Percentiles rank a stretch among this genome's conserved stretches.
These are phyloP conservation scores for Candida tallmaniae DNA, from an alignment of 805 yeast species.

Conservation along the genomic window DNA sequence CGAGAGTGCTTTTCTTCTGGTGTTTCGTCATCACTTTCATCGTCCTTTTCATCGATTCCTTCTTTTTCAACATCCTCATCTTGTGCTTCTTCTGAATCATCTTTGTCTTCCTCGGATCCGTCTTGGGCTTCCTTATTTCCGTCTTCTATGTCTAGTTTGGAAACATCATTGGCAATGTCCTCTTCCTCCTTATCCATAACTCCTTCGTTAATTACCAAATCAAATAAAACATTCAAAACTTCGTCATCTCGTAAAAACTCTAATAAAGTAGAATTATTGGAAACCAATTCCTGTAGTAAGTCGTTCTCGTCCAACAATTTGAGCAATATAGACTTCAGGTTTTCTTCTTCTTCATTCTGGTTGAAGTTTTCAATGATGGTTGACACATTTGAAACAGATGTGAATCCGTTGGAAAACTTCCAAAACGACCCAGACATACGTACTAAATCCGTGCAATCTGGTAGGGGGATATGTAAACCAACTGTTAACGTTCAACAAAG, in stretches of 20 bases:
- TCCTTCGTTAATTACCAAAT: conserved; percentile 34
- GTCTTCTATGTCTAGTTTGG: conserved; percentile 1
- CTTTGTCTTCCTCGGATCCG: conserved; percentile 9
- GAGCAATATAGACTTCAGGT: conserved; percentile 15
- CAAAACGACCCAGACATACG: conserved; percentile 44
- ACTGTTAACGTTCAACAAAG: no score
- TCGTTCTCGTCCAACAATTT: conserved; percentile 41
- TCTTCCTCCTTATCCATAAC: conserved; percentile 4
- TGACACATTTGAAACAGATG: conserved; percentile 38
- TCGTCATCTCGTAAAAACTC: conserved; percentile 38
- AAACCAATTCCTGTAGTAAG: conserved; percentile 38
- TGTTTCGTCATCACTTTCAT: conserved; percentile 16
- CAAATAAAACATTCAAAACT: conserved; percentile 33
- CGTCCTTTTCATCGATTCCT: conserved; percentile 24
- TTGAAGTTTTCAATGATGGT: conserved; percentile 34
- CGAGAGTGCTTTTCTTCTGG: conserved; percentile 33
- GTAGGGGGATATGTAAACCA: no score
- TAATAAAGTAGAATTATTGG: conserved; percentile 38
- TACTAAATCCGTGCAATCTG: not conserved
- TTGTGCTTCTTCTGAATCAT: conserved; percentile 9
- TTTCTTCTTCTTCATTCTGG: conserved; percentile 15
- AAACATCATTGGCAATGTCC: conserved; percentile 6
- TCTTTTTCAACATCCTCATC: conserved; percentile 22
- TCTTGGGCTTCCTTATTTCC: conserved; percentile 1
- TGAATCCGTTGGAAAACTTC: conserved; percentile 44